Evolutionary conservation across 208 protist species (phyloP).

Genomic region (Porcisia deanei): DNA sequence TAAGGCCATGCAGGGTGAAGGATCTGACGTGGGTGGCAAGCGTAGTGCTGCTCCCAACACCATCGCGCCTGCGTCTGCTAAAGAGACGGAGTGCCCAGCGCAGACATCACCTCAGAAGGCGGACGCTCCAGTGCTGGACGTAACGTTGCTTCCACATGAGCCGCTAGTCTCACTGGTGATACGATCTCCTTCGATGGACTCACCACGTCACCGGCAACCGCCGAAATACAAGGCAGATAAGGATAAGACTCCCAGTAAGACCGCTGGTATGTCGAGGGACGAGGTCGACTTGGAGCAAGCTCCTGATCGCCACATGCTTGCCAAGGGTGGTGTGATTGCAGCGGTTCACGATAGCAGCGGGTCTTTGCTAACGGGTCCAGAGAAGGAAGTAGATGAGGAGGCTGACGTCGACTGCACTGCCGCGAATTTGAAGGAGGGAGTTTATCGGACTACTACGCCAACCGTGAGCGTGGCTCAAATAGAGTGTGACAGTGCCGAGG

Average conservation of each 20-base stretch:
- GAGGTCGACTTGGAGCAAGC: background rate
- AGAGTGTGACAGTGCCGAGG: background rate
- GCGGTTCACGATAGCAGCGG: slow-evolving; percentile 2
- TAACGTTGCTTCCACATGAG: background rate
- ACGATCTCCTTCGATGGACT: background rate
- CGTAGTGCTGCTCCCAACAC: background rate
- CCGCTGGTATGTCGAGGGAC: background rate
- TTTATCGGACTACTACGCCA: background rate
- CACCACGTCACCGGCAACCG: background rate
- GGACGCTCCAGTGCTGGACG: background rate
- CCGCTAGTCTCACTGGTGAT: background rate
- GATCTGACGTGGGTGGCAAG: background rate
- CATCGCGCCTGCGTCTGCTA: background rate
- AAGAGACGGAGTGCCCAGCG: background rate
- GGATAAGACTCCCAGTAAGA: background rate
- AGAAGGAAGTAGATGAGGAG: background rate
- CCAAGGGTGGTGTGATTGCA: background rate
- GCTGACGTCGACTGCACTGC: background rate
- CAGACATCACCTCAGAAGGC: background rate
- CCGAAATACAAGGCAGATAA: background rate
- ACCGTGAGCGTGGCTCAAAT: background rate
- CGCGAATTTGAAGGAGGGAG: background rate
- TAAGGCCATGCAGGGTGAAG: background rate
- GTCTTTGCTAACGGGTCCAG: background rate
- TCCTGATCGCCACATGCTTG: background rate